Conservation (phyloP, 441 rosid genomes). For the Erodium trifolium region DNA sequence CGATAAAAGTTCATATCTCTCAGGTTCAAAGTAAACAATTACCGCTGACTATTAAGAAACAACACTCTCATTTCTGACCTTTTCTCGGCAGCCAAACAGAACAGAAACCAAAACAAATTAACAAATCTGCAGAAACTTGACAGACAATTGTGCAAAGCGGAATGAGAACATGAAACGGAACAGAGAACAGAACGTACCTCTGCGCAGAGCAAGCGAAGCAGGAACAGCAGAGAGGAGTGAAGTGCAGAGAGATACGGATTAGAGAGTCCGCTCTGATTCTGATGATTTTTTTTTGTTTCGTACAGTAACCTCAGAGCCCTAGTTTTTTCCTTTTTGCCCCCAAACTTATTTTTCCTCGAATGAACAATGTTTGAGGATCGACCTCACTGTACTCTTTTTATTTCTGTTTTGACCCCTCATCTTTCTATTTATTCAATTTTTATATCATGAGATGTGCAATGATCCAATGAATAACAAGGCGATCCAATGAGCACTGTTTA, state of each 20-base stretch:
- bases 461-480: too few relatives aligned
- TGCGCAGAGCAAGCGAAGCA: not conserved
- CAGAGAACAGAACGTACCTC: slow-evolving; percentile 2
- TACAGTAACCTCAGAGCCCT: slow-evolving; percentile 8
- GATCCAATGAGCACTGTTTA: too few relatives aligned
- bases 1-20: not conserved
- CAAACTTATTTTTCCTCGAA: not conserved
- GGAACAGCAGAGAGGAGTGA: slow-evolving; percentile 8
- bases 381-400: not conserved
- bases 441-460: too few relatives aligned
- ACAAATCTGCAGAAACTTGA: not conserved
- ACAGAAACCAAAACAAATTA: not conserved
- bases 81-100: too few relatives aligned
- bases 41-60: not conserved
- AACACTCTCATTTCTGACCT: not conserved
- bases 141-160: not conserved
- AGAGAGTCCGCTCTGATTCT: not conserved
- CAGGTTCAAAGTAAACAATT: not conserved
- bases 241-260: slow-evolving; percentile 1
- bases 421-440: not conserved
- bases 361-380: not conserved
- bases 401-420: not conserved
- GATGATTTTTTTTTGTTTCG: not conserved
- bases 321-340: not conserved
- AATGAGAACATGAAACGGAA: not conserved